These are phyloP conservation scores for Oehlia diaphana DNA, from an alignment of 192 early-diverging fungal species.

Conservation along the genomic window DNA sequence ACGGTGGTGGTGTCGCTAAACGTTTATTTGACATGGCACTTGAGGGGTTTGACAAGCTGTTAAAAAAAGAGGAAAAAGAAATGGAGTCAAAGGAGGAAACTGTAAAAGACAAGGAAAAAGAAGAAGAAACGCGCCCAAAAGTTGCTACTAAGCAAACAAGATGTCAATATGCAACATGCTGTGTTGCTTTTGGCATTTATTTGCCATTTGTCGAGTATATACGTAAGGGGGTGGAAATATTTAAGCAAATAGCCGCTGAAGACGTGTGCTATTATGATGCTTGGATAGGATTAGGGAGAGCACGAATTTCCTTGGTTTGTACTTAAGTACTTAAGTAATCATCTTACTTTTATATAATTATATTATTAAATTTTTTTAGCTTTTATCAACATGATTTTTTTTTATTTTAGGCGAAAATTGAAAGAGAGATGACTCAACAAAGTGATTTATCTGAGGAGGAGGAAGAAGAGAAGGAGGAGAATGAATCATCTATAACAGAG, in stretches of 20 bases:
- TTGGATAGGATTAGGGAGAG: constrained; percentile 17
- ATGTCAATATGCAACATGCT: constrained; percentile 7
- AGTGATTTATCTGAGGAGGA: background rate
- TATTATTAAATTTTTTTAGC: background rate
- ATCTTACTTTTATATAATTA: background rate
- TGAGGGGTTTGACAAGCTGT: constrained; percentile 40
- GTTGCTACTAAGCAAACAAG: background rate
- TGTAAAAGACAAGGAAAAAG: background rate
- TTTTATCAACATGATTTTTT: background rate
- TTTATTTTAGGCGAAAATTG: background rate
- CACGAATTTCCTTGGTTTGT: background rate
- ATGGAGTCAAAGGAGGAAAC: constrained; percentile 1
- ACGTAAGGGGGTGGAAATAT: constrained; percentile 3
- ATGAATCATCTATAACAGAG: background rate
- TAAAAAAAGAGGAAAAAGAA: constrained; percentile 31
- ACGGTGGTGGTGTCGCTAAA: constrained; percentile 33
- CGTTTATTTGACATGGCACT: constrained; percentile 53
- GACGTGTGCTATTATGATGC: background rate
- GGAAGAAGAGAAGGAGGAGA: background rate
- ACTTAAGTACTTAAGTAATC: no score
- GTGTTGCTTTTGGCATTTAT: constrained; percentile 18
- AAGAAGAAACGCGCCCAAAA: background rate
- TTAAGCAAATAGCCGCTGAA: background rate
- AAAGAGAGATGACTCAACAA: background rate
- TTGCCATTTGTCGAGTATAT: background rate